phyloP scores from a whole-genome alignment of 139 green algal species.

The Ettlia oleoabundans region DNA sequence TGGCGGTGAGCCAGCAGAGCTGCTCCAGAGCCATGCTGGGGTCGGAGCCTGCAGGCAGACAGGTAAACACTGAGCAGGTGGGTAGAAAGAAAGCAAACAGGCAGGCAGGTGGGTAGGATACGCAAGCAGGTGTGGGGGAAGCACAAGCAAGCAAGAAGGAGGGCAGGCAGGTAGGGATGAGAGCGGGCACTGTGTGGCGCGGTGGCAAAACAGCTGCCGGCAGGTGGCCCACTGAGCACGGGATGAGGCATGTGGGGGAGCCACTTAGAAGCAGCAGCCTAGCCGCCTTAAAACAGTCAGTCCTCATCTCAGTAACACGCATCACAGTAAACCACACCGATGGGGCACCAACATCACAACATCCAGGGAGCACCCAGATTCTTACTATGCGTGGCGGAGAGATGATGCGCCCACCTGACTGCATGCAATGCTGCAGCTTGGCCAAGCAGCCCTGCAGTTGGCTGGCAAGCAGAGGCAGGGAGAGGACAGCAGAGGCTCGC shows the following conservation, averaged over 20 bases:
- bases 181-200: no score
- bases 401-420: conserved; percentile 27
- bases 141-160: background rate
- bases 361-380: no score
- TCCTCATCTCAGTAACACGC: no score
- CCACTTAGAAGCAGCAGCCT: no score
- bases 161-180: background rate
- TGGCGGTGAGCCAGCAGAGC: conserved; percentile 79
- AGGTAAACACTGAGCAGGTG: no score
- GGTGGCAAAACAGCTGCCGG: no score
- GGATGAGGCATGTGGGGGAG: background rate
- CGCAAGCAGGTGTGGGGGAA: background rate
- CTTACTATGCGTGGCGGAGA: background rate
- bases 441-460: conserved; percentile 37
- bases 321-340: no score
- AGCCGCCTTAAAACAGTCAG: no score
- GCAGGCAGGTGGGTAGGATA: background rate
- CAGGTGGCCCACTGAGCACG: no score
- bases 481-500: conserved; percentile 47
- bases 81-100: no score
- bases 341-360: no score
- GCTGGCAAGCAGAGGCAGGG: conserved; percentile 59
- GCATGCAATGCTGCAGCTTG: conserved; percentile 38
- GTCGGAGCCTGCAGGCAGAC: conserved; percentile 41
- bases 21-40: conserved; percentile 73